Evolutionary conservation across 768 basidiomycete species (phyloP), one percentile per base, ranked within the genome.

Genomic region (Lentinula boryana): DNA sequence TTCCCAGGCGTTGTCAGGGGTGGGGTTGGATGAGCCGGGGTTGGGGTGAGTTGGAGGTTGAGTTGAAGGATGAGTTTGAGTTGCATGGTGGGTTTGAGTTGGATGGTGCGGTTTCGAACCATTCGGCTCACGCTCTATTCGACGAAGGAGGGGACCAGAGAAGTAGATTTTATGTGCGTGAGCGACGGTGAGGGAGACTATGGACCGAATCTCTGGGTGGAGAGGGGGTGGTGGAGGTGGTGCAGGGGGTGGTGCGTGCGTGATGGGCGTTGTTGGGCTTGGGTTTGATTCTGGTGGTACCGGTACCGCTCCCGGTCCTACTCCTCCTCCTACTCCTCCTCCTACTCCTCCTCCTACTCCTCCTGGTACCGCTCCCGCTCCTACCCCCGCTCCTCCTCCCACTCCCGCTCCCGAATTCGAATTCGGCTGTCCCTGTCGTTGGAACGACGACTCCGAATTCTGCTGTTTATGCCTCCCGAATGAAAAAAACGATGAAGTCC

Each of bases 141-240:
- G 80, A 56, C 89, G 86, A 15, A 91, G 77, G 18, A 95, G 83
- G 13, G 89, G 90, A 9, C 92, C 92, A 4, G 91, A 93, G 74
- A 87, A 92, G 72, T 94, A 94, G 6, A 94, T 80, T 68, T 94
- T 94, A 76, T 87, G 89, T 0, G 87, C 84, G 68, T 93, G 92
- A 12, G 88, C 85, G 44, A 84, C 75, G 23, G 85, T 88, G 54
- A 93, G 77, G 59, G 83, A 81, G 32, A 93, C 87, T 58, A 91
- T 82, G 3, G 89, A 91, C 50, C 87, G 84, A 57, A 93, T 92
- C 74, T 93, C 91, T 7, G 89, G 86, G 70, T 93, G 91, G 16
- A 92, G 74, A 13, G 80, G 80, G 1, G 78, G 70, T 1, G 79
- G 69, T 7, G 71, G 68, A 46, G 64, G 71, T 52, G 58, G 68